phyloP scores from a whole-genome alignment of 208 protist species.

The Acanthamoeba lenticulata region DNA sequence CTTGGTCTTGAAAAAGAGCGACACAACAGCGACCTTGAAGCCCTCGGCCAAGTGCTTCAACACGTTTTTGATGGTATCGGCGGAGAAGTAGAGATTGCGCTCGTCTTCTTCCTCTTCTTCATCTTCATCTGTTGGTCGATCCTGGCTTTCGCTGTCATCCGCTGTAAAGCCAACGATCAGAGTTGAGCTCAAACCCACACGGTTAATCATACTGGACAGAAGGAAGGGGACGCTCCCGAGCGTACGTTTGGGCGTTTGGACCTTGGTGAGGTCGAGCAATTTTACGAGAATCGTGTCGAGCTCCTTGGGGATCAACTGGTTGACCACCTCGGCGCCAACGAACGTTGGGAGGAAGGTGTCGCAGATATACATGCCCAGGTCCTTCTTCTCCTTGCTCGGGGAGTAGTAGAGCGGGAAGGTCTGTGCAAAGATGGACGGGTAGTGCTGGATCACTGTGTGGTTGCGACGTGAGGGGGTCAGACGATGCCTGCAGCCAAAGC shows the following conservation, averaged over 20 bases:
- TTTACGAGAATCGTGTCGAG: constrained; percentile 58
- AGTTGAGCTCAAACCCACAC: too few relatives aligned
- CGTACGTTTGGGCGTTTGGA: background rate
- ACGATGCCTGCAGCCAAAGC: too few relatives aligned
- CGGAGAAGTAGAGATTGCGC: background rate
- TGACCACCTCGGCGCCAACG: background rate
- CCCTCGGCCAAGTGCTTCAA: constrained; percentile 33
- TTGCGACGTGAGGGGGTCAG: too few relatives aligned
- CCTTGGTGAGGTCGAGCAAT: constrained; percentile 37
- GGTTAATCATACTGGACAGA: too few relatives aligned
- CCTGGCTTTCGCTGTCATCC: background rate
- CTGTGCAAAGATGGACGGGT: constrained; percentile 52
- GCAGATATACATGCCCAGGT: constrained; percentile 53
- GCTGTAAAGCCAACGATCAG: background rate
- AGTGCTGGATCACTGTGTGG: constrained; percentile 14
- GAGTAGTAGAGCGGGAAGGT: constrained; percentile 67
- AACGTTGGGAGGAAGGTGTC: constrained; percentile 40
- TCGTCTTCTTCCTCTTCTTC: constrained; percentile 33
- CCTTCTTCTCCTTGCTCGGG: constrained; percentile 61
- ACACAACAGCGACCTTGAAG: constrained; percentile 41
- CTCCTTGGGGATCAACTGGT: constrained; percentile 39
- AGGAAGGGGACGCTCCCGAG: background rate
- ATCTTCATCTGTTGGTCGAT: background rate
- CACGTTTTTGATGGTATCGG: constrained; percentile 13
- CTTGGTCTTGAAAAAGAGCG: constrained; percentile 56